phyloP scores from a whole-genome alignment of 192 early-diverging fungal genomes.

The Diversispora epigaea region DNA sequence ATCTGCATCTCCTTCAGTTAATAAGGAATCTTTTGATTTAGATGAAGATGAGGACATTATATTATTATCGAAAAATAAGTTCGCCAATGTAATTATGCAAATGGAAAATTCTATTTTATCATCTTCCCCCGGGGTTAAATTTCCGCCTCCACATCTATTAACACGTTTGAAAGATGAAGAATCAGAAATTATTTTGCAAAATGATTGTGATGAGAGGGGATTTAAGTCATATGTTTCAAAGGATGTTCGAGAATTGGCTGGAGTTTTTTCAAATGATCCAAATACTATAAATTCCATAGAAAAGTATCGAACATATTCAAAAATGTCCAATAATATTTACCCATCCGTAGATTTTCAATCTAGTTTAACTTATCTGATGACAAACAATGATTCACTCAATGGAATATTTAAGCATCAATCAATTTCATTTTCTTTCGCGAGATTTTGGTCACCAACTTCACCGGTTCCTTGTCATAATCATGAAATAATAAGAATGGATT shows the following conservation, averaged over 20 bases:
- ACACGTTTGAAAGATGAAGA: constrained; percentile 61
- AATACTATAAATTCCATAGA: constrained; percentile 9
- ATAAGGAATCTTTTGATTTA: constrained; percentile 7
- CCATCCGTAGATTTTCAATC: constrained; percentile 52
- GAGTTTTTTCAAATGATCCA: constrained; percentile 29
- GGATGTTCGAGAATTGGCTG: constrained; percentile 37
- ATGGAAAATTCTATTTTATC: constrained; percentile 69
- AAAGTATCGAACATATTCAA: constrained; percentile 14
- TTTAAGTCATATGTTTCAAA: constrained; percentile 35
- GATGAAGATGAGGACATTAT: constrained; percentile 31
- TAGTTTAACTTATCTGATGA: constrained; percentile 53
- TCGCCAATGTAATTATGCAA: constrained; percentile 45
- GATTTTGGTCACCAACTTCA: constrained; percentile 42
- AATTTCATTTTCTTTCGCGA: constrained; percentile 51
- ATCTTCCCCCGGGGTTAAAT: constrained; percentile 73
- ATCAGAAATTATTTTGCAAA: constrained; percentile 30
- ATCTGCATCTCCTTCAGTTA: not conserved
- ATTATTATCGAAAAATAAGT: constrained; percentile 43
- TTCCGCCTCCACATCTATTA: constrained; percentile 79
- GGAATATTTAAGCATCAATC: constrained; percentile 54
- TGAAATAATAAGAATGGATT: constrained; percentile 50
- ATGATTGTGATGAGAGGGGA: constrained; percentile 35
- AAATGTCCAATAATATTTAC: constrained; percentile 3
- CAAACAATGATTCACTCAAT: constrained; percentile 50
- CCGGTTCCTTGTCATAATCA: constrained; percentile 47